Evolutionary conservation across 164 flowering plant genomes (phyloP).

Genomic region (Buxus sempervirens): DNA sequence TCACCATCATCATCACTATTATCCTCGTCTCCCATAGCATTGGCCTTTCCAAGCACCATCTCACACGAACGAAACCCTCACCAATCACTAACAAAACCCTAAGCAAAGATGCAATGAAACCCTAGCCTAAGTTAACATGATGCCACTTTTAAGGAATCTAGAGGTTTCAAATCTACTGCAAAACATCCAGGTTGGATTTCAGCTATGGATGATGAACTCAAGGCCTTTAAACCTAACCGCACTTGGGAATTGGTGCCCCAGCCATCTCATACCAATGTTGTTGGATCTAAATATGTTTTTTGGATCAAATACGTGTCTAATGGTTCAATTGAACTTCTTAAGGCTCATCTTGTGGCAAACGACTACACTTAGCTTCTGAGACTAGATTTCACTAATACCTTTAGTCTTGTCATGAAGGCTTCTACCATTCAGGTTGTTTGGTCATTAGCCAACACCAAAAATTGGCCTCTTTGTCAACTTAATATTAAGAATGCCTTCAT

Average conservation of each 20-base stretch:
- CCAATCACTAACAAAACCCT: too few relatives aligned
- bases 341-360: slow-evolving; percentile 3
- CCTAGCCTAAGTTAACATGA: too few relatives aligned
- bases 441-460: background rate
- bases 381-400: background rate
- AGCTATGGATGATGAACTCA: slow-evolving; percentile 1
- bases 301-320: background rate
- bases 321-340: background rate
- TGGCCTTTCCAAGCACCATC: too few relatives aligned
- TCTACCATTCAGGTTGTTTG: background rate
- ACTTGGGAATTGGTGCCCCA: background rate
- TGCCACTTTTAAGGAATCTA: too few relatives aligned
- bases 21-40: too few relatives aligned
- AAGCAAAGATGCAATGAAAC: too few relatives aligned
- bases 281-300: slow-evolving; percentile 1
- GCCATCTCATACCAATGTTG: background rate
- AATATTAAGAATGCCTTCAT: slow-evolving; percentile 10
- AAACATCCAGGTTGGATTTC: background rate
- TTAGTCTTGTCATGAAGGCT: slow-evolving; percentile 6
- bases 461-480: background rate
- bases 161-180: too few relatives aligned
- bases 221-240: background rate
- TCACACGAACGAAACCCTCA: too few relatives aligned
- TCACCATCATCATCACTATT: too few relatives aligned
- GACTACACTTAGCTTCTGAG: too few relatives aligned